Evolutionary conservation across 371 early-diverging fungal genomes (phyloP).

Genomic region (Mortierella sp.): DNA sequence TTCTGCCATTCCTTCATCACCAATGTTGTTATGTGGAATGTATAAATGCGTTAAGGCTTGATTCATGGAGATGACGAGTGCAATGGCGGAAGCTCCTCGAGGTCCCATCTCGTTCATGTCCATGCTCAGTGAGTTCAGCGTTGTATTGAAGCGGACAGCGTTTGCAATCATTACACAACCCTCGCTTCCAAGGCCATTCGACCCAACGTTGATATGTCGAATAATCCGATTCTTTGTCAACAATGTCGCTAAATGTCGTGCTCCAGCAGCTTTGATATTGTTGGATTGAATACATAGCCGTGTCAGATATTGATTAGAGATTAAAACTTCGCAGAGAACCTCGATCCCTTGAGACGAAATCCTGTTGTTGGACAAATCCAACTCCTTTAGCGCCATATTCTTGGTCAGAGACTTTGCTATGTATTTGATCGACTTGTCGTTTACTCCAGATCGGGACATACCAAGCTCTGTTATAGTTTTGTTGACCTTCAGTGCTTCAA

Average conservation of each 20-base stretch:
- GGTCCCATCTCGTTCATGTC: constrained; percentile 54
- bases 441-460: constrained; percentile 28
- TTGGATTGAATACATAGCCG: constrained; percentile 52
- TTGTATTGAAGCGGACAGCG: constrained; percentile 36
- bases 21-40: constrained; percentile 56
- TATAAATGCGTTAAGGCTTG: constrained; percentile 44
- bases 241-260: constrained; percentile 32
- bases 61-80: constrained; percentile 35
- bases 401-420: constrained; percentile 34
- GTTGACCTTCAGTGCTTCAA: constrained; percentile 36
- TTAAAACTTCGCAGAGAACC: constrained; percentile 21
- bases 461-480: constrained; percentile 28
- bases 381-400: constrained; percentile 25
- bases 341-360: constrained; percentile 39
- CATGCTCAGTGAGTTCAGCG: constrained; percentile 42
- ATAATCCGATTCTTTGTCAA: constrained; percentile 38
- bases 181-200: constrained; percentile 40
- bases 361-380: constrained; percentile 51
- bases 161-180: constrained; percentile 44
- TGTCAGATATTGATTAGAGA: constrained; percentile 27
- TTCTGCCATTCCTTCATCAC: constrained; percentile 45
- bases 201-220: constrained; percentile 47
- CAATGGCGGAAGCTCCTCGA: constrained; percentile 30
- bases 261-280: constrained; percentile 34
- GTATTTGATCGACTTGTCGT: constrained; percentile 41